Base-by-base conservation (phyloP, 2,329 filamentous ascomycete species). In the Mollisia scopiformis region DNA sequence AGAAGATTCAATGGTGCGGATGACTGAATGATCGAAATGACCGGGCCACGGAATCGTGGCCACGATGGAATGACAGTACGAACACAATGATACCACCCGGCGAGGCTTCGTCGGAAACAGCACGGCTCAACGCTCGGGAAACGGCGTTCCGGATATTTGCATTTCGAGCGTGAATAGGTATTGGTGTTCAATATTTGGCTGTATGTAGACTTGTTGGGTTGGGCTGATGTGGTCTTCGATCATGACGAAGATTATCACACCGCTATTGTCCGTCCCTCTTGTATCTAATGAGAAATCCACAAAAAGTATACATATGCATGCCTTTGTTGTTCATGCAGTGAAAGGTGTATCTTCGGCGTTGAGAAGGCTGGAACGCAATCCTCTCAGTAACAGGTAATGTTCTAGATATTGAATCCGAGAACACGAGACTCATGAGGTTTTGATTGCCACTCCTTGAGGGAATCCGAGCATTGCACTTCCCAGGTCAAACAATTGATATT, bases 71-170 rank as follows among this genome's bases (percentile, higher is more conserved):
- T 39, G 25, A 56, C 43, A 55, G 23, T 25, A 55, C 51, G 39
- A 50, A n/a, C 55, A 58, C 23, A 21, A 41, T 47, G 43, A 47
- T 47, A 47, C 43, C 43, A 51, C 49, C 14, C 33, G 49, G 33
- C 30, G 49, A 35, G 6, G 27, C 30, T 33, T 35, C 27, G 30
- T 35, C 55, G 11, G 43, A 28, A 57, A 57, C 35, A 58, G 33
- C 27, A 49, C 54, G 49, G 41, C 39, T 49, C 54, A 56, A 27
- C 31, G 33, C 7, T 13, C 37, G 23, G 37, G 28, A 14, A 52
- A 43, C 21, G 59, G 55, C 49, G 55, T 57, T 57, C 57, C 43
- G 43, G 43, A 47, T 47, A 28, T 47, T 35, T 25, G 57, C 37
- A 27, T 37, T 25, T 37, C 19, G 47, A 25, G 37, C 27, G 47